phyloP scores from a whole-genome alignment of 129 eudicot species.

The Flaveria sonorensis region DNA sequence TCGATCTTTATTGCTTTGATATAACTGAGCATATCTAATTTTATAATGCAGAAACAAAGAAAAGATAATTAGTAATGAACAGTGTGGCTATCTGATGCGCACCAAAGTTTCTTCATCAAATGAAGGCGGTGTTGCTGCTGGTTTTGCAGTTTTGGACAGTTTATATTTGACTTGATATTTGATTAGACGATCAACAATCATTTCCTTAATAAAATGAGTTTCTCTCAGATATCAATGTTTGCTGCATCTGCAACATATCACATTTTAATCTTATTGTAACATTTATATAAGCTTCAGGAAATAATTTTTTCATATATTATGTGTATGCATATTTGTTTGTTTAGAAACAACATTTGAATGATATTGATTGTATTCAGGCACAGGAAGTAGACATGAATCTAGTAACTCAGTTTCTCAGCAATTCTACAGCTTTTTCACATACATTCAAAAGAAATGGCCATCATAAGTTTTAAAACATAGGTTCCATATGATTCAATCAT shows the following conservation, averaged over 20 bases:
- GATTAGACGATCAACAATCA: too few relatives aligned
- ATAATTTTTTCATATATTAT: not conserved
- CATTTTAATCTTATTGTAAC: conserved; percentile 15
- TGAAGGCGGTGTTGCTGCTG: conserved; percentile 96
- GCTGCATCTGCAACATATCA: conserved; percentile 7
- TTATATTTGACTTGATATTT: conserved; percentile 57
- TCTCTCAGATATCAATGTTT: conserved; percentile 9
- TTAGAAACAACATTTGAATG: not conserved
- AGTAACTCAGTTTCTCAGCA: conserved; percentile 35
- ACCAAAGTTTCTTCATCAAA: conserved; percentile 90
- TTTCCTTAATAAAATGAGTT: conserved; percentile 1
- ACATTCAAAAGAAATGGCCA: too few relatives aligned
- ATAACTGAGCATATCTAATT: not conserved
- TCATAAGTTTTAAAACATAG: too few relatives aligned
- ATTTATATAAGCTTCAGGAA: not conserved
- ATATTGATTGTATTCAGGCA: conserved; percentile 4
- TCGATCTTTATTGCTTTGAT: not conserved
- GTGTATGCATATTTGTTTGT: not conserved
- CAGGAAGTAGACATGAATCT: conserved; percentile 8
- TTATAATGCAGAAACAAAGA: conserved; percentile 62
- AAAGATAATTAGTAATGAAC: conserved; percentile 51
- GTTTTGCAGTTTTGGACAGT: conserved; percentile 95
- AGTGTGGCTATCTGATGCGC: conserved; percentile 86
- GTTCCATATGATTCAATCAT: too few relatives aligned
- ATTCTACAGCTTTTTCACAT: not conserved